Percentiles rank a stretch among this genome's conserved stretches.
These are phyloP conservation scores for Candida montana DNA, from an alignment of 805 yeast genomes.

Conservation along the genomic window DNA sequence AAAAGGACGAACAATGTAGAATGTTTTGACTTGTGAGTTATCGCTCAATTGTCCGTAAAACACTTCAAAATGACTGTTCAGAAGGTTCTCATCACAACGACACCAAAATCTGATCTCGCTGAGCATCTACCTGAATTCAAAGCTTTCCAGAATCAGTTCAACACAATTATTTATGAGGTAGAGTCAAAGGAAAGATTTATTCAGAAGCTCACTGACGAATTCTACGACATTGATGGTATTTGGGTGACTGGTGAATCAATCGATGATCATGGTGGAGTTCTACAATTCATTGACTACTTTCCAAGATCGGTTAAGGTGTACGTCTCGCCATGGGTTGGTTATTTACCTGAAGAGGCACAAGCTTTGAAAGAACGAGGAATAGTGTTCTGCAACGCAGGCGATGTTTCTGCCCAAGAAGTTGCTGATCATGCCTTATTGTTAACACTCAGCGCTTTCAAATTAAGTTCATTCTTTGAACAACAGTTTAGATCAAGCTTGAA, in stretches of 20 bases:
- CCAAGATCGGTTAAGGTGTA: slow-evolving; percentile 46
- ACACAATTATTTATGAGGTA: slow-evolving; percentile 35
- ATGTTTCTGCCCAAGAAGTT: slow-evolving; percentile 58
- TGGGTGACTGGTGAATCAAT: slow-evolving; percentile 54
- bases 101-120: slow-evolving; percentile 35
- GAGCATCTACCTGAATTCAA: slow-evolving; percentile 41
- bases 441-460: slow-evolving; percentile 55
- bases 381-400: slow-evolving; percentile 55
- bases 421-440: slow-evolving; percentile 65
- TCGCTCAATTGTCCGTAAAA: too few relatives aligned
- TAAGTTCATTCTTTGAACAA: slow-evolving; percentile 42
- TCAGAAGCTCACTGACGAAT: slow-evolving; percentile 33
- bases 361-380: slow-evolving; percentile 43
- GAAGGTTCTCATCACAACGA: slow-evolving; percentile 30
- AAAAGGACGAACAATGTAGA: too few relatives aligned
- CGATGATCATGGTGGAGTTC: slow-evolving; percentile 42
- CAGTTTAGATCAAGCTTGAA: slow-evolving; percentile 34
- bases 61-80: slow-evolving; percentile 14
- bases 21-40: too few relatives aligned
- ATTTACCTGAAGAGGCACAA: slow-evolving; percentile 44
- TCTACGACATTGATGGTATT: slow-evolving; percentile 43
- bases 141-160: slow-evolving; percentile 36
- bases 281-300: slow-evolving; percentile 37
- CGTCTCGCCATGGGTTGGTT: slow-evolving; percentile 57
- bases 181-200: slow-evolving; percentile 37